These are phyloP conservation scores for Ganoderma lingzhi DNA, from an alignment of 1,284 basidiomycete species.

Conservation along the genomic window DNA sequence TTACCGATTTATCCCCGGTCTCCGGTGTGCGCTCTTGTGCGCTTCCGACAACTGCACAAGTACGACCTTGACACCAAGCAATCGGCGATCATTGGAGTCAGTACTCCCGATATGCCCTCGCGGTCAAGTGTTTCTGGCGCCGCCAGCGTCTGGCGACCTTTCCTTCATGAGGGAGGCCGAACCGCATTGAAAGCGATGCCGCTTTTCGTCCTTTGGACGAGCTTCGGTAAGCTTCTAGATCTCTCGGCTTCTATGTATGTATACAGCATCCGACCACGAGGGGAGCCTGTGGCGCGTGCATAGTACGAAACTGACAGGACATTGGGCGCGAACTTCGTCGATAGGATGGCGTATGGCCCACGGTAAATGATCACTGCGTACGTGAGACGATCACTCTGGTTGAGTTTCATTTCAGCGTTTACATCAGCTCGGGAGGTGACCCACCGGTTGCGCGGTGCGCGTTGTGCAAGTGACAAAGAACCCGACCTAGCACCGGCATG, in stretches of 20 bases:
- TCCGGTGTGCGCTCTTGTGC: slow-evolving; percentile 15
- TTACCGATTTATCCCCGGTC: neutral
- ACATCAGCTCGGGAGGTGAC: slow-evolving; percentile 6
- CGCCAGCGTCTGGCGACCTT: slow-evolving; percentile 22
- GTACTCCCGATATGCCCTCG: slow-evolving; percentile 20
- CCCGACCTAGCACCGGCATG: slow-evolving; percentile 38
- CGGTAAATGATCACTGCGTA: slow-evolving; percentile 38
- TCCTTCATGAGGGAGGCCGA: slow-evolving; percentile 26
- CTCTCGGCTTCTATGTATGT: slow-evolving; percentile 34
- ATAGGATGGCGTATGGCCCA: slow-evolving; percentile 40
- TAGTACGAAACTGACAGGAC: slow-evolving; percentile 34
- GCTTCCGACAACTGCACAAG: slow-evolving; percentile 32
- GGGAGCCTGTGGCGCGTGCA: slow-evolving; percentile 42
- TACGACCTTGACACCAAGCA: slow-evolving; percentile 30
- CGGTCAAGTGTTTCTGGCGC: slow-evolving; percentile 32
- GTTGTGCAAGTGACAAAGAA: slow-evolving; percentile 39
- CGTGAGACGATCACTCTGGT: neutral
- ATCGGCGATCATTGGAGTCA: neutral
- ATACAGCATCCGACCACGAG: slow-evolving; percentile 40
- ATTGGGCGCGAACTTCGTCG: slow-evolving; percentile 38
- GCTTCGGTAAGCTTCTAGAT: neutral
- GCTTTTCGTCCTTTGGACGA: slow-evolving; percentile 31
- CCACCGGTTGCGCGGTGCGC: slow-evolving; percentile 37
- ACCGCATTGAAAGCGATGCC: slow-evolving; percentile 35
- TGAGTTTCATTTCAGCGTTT: slow-evolving; percentile 2